Base-by-base conservation (phyloP, 805 yeast genomes). In the Kodamaea restingae region DNA sequence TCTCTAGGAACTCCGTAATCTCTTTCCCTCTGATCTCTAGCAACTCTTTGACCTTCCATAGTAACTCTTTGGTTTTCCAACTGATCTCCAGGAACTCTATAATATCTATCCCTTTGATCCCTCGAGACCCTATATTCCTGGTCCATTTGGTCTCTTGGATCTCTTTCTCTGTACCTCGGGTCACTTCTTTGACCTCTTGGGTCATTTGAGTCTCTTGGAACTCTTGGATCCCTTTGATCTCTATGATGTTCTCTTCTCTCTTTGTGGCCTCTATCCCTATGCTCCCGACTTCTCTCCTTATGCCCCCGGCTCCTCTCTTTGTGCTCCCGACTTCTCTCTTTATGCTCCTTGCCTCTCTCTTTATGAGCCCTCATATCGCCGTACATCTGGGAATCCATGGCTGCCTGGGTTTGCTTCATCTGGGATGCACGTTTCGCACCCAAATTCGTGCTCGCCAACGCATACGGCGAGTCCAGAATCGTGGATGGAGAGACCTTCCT, bases 401-500 rank as follows among this genome's bases (percentile, higher is more conserved):
- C 22, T 18, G 20, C 27, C 20, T 22, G 12, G 24, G 38, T 35
- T 8, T 10, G 15, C 29, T 36, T 36, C 32, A 35, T 35, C 15
- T 35, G 37, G 6, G 31, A 15, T 7, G 27, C 22, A 7, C 37
- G 22, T 15, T 25, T 35, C 7, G 31, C 32, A 26, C 27, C 17
- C 32, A 35, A 35, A 14, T 17, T 30, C 12, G 21, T 17, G 12
- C 21, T 17, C 7, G 32, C 32, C 32, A 30, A 15, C 20, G 39
- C 35, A 17, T 36, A 36, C 2, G 38, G 38, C 5, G 38, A 35
- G 15, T 26, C 26, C 22, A 7, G 32, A 20, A 30, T 30, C 12
- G 32, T 30, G 32, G 27, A 20, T 4, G 32, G 32, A 5, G 32
- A 30, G 7, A 21, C 35, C 15, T 18, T 25, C 27, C 27, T 25